A percentile compares a stretch with the other conserved stretches of the same genome.
Evolutionary conservation across 345 rosid genomes (phyloP).

Genomic region (Eucalyptus polyanthemos): DNA sequence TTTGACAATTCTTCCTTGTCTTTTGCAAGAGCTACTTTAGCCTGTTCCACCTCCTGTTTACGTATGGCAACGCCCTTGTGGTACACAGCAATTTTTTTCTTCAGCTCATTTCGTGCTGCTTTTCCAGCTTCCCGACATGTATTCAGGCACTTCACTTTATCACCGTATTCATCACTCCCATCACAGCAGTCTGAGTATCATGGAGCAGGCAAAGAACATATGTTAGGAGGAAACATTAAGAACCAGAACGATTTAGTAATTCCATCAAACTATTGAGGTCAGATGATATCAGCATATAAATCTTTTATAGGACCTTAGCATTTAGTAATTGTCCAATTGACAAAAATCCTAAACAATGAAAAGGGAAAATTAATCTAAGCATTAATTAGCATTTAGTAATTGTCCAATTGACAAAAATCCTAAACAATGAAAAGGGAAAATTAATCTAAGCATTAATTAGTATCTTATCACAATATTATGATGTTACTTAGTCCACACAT

Average conservation of each 20-base stretch:
- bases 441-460: background rate
- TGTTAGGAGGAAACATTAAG: background rate
- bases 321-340: background rate
- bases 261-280: background rate
- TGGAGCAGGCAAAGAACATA: background rate
- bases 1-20: conserved; percentile 60
- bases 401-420: background rate
- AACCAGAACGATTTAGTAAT: background rate
- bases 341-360: background rate
- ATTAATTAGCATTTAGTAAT: background rate
- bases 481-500: background rate
- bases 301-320: background rate
- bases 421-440: background rate
- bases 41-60: conserved; percentile 40
- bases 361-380: background rate
- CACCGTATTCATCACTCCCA: conserved; percentile 93
- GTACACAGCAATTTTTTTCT: conserved; percentile 55
- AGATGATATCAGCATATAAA: background rate
- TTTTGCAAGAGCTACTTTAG: conserved; percentile 48
- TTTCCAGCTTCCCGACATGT: conserved; percentile 95
- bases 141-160: conserved; percentile 55
- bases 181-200: conserved; percentile 82
- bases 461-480: background rate
- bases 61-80: conserved; percentile 48
- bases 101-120: conserved; percentile 64